Evolutionary conservation across 2,329 filamentous ascomycete species (phyloP), one percentile per base, ranked within the genome.

Genomic region (Neoarthrinium moseri): DNA sequence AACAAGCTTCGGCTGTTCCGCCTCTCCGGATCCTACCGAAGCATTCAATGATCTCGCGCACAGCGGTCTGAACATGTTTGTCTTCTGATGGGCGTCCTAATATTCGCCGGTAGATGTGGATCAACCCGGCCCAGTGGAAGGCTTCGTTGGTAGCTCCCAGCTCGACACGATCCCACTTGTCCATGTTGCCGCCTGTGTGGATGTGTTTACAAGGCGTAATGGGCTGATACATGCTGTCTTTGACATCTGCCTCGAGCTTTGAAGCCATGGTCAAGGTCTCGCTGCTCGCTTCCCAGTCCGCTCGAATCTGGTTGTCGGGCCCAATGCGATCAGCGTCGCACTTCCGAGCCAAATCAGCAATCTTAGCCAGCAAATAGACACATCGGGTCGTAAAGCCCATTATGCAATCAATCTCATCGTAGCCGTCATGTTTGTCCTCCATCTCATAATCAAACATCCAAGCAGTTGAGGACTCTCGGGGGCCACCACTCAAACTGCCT

Each of bases 391-490:
- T 89, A 66, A 90, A 91, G 7, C 88, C 88, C 57, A 89, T 83
- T 51, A 91, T 84, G 64, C 87, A 94, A 66, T 91, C 89, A 47
- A 91, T 89, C 48, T 86, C 85, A 52, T 85, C 77, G 45, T 81
- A 77, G 35, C 75, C 72, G 26, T 79, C 73, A 4, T 69, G 59
- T 4, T 73, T 72, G 47, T 77, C 75, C 49, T 80, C 77, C 10
- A 74, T 63, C 26, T 67, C 64, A 51, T 72, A 68, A 55, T 74
- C 73, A 64, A 80, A 64, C 70, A 82, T 60, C 72, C 73, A 65
- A 51, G 71, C 54, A 45, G 68, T 73, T 7, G 81, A 68, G 1
- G 79, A 76, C 18, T 73, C 72, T 26, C 74, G 74, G 26, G 60
- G 71, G 8, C 78, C 77, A 13, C 86, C 87, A 45, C 71, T 84